Evolutionary conservation across 768 basidiomycete genomes (phyloP).

Genomic region (Naganishia vaughanmartiniae): DNA sequence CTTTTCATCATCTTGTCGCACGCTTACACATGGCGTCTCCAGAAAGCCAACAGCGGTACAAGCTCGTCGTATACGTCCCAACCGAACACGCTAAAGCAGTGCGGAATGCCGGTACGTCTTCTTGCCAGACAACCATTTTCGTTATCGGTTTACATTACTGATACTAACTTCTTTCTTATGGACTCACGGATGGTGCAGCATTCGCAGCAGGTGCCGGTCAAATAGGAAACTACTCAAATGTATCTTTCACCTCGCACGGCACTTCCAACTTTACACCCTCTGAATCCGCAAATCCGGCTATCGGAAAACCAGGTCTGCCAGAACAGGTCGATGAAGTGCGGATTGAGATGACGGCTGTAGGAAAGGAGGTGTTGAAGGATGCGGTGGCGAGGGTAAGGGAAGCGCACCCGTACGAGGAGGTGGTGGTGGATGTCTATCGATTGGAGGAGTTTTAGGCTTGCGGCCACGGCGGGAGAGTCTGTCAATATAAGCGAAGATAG

Average conservation of each 20-base stretch:
- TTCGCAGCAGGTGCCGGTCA: constrained; percentile 6
- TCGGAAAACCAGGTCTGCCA: not conserved
- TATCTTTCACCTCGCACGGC: not conserved
- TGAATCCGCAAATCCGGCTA: not conserved
- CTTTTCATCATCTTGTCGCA: no score
- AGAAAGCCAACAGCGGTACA: not conserved
- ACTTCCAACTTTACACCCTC: not conserved
- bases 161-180: not conserved
- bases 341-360: not conserved
- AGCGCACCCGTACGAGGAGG: constrained; percentile 14
- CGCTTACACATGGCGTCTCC: no score
- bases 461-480: no score
- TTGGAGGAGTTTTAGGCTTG: constrained; percentile 15
- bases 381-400: not conserved
- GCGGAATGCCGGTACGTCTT: not conserved
- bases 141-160: not conserved
- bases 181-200: not conserved
- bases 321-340: constrained; percentile 8
- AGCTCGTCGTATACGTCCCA: constrained; percentile 12
- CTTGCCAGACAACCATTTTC: no score
- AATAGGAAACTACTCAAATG: not conserved
- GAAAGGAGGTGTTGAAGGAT: not conserved
- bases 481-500: no score
- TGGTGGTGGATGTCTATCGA: constrained; percentile 2
- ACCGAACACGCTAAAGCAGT: not conserved